Evolutionary conservation across 345 rosid genomes (phyloP).

Genomic region (Bruguiera sexangula): DNA sequence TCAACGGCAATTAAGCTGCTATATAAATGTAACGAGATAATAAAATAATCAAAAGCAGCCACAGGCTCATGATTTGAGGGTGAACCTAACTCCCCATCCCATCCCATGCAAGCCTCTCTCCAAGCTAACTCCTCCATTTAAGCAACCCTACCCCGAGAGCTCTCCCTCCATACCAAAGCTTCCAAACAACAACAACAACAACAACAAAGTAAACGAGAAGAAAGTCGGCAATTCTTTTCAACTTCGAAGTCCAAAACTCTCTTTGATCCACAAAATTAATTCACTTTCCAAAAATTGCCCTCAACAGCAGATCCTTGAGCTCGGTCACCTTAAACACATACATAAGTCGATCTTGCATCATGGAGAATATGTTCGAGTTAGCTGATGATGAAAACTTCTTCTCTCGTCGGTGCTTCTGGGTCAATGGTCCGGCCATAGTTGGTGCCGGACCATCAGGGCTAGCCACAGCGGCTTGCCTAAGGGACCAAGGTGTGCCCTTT

Average conservation of each 20-base stretch:
- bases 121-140: not conserved
- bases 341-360: not conserved
- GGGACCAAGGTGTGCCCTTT: constrained; percentile 46
- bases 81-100: constrained; percentile 7
- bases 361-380: constrained; percentile 18
- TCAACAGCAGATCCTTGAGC: not conserved
- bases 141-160: constrained; percentile 4
- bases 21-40: constrained; percentile 11
- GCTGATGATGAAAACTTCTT: constrained; percentile 20
- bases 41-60: constrained; percentile 12
- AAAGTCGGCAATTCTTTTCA: not conserved
- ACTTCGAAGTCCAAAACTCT: not conserved
- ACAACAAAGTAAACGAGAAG: not conserved
- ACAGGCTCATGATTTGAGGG: constrained; percentile 24
- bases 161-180: constrained; percentile 11
- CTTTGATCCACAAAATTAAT: not conserved
- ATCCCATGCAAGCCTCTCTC: constrained; percentile 1
- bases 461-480: constrained; percentile 43
- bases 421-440: constrained; percentile 43
- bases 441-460: constrained; percentile 47
- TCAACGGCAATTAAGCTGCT: constrained; percentile 2
- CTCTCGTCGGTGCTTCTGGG: constrained; percentile 37
- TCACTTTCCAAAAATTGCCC: not conserved
- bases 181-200: constrained; percentile 4
- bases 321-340: not conserved